phyloP scores from a whole-genome alignment of 2,329 filamentous ascomycete genomes.

The Trichoderma endophyticum region DNA sequence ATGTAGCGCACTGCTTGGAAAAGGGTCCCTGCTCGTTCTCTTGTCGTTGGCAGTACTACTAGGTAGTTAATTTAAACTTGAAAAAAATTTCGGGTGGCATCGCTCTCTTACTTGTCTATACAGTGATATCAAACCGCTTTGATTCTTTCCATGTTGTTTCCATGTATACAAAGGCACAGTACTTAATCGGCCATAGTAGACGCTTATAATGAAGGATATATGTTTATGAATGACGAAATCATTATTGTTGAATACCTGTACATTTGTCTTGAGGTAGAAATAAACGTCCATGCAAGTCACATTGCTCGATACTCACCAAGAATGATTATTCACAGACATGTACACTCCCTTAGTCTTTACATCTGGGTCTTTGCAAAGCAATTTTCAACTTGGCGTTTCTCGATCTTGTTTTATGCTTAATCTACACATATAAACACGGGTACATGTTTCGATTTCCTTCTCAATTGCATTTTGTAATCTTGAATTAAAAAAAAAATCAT shows the following conservation, averaged over 20 bases:
- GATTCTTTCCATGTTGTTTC: not conserved
- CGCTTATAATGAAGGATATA: not conserved
- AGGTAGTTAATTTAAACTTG: conserved; percentile 40
- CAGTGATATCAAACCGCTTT: not conserved
- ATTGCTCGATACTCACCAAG: not conserved
- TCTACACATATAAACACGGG: not conserved
- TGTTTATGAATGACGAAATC: not conserved
- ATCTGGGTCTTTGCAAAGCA: not conserved
- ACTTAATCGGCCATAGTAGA: not conserved
- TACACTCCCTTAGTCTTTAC: too few relatives aligned
- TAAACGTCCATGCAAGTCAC: not conserved
- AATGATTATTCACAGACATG: not conserved
- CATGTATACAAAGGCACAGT: not conserved
- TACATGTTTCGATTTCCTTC: not conserved
- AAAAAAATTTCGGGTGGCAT: not conserved
- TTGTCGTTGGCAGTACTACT: conserved; percentile 39
- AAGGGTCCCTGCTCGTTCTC: conserved; percentile 38
- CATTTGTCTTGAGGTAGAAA: not conserved
- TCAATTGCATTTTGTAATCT: not conserved
- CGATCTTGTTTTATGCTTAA: not conserved
- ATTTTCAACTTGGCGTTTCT: not conserved
- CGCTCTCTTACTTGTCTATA: not conserved
- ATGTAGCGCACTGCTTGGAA: conserved; percentile 34
- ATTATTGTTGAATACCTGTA: not conserved
- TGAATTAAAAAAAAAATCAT: not conserved